Base-by-base conservation (phyloP, 306 rosid species). In the Ammopiptanthus mongolicus region DNA sequence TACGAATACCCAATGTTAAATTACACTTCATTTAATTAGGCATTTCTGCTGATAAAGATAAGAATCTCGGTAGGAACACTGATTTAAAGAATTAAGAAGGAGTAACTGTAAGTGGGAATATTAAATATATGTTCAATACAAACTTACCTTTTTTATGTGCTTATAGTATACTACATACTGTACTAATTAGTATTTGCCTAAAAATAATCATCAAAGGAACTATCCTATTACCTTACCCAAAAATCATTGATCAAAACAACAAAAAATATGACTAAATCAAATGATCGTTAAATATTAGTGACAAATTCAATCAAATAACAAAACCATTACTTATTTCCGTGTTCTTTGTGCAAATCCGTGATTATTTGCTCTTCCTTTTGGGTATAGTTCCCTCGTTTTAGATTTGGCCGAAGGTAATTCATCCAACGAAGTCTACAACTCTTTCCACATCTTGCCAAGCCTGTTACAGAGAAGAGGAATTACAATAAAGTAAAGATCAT, bases 391-490 rank as follows among this genome's bases (percentile, higher is more conserved):
- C 96, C 98, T 36, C 79, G 87, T 78, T 84, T 90, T 39, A 93
- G 85, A 74, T 85, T 87, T 47, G 90, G 95, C 41, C 86, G 73
- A 21, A 93, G 85, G 71, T 93, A 88, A 63, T 93, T 93, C 78
- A 82, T 85, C 98, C 93, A 90, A 37, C 97, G 88, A 14, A 90
- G 83, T 59, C 97, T 84, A 80, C 98, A 93, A 63, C 98, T 93
- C 81, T 93, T 93, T 33, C 97, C 98, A 66, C 98, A 93, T 66
- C 97, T 87, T 13, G 65, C 12, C 72, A 93, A 83, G 10, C 95
- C 95, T 88, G 70, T 72, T 14, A 55, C 3, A 14, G 1, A 69
- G 5, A 57, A 56, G 37, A 47, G 31, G 5, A 80, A 1, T 31
- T 6, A 70, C 15, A 67, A 0, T 25, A 53, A 41, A 65, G 1